Evolutionary conservation across 805 yeast genomes (phyloP), one percentile per base, ranked within the genome.

Genomic region (Lachancea thermotolerans): DNA sequence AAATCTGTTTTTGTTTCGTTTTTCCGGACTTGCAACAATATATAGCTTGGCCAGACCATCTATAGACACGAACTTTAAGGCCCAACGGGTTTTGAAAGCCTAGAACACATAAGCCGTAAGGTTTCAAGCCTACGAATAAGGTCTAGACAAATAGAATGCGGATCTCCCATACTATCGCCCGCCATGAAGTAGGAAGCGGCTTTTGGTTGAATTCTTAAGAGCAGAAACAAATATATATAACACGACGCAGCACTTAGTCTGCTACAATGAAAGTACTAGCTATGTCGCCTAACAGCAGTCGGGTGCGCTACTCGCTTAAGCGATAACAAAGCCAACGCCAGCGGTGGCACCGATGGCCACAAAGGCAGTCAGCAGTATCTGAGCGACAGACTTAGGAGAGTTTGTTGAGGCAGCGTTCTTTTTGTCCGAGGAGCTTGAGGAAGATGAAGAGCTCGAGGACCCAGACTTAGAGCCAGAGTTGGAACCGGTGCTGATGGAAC

Each of bases 311-410:
- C n/a, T n/a, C n/a, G 39, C 34, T 46, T 57, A 67, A 53, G 62
- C 61, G 58, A 68, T 50, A 32, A 64, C 62, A 36, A 66, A 60
- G 49, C 72, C 67, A 35, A 67, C 51, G 55, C 71, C 71, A 48
- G 69, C 69, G 46, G 62, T 58, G 41, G 62, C 59, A 45, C 63
- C 54, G 36, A 66, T 46, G 21, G 70, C 56, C 35, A 60, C 59
- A 33, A 63, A 47, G 3, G 65, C 56, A 27, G 69, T 56, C 39
- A 65, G 46, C 15, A 66, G 44, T 29, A 58, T 60, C 47, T 65
- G 62, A 49, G 55, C 51, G 41, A 64, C 42, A 52, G 55, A 52
- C 37, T 51, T 42, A 41, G 55, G 59, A 59, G 62, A 42, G 51
- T 57, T 54, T 32, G 56, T 54, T 34, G 50, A 45, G 41, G 60